A percentile compares a stretch with the other conserved stretches of the same genome.
Conservation (phyloP, 2,329 filamentous ascomycete species). For the Talaromyces funiculosus region DNA sequence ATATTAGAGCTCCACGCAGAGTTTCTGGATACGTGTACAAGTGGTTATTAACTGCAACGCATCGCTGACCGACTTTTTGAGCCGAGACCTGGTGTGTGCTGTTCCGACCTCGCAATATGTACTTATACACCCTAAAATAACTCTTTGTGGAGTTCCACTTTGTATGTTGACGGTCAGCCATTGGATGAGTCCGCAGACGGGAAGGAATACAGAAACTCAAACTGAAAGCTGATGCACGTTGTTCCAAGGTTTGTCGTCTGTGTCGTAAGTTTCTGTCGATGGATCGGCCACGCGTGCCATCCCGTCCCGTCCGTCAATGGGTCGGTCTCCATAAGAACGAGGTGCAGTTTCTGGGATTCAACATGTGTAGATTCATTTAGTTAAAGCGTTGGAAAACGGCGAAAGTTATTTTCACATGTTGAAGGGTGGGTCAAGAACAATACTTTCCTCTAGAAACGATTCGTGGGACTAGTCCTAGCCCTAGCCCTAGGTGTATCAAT, state of each 20-base stretch:
- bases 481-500: neutral
- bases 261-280: neutral
- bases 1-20: neutral
- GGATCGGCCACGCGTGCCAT: neutral
- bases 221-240: neutral
- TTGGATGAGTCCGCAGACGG: neutral
- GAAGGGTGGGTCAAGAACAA: too few species aligned
- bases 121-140: neutral
- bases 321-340: neutral
- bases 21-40: neutral
- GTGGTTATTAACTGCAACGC: neutral
- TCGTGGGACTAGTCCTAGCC: neutral
- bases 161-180: neutral
- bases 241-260: neutral
- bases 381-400: neutral
- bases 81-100: neutral
- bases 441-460: neutral
- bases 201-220: neutral
- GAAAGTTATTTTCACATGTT: neutral
- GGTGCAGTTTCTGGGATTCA: too few species aligned
- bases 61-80: neutral
- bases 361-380: neutral
- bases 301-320: constrained; percentile 1
- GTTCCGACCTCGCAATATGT: neutral
- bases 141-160: neutral